phyloP scores from a whole-genome alignment of 2,329 filamentous ascomycete species.

The Pochonia chlamydosporia region DNA sequence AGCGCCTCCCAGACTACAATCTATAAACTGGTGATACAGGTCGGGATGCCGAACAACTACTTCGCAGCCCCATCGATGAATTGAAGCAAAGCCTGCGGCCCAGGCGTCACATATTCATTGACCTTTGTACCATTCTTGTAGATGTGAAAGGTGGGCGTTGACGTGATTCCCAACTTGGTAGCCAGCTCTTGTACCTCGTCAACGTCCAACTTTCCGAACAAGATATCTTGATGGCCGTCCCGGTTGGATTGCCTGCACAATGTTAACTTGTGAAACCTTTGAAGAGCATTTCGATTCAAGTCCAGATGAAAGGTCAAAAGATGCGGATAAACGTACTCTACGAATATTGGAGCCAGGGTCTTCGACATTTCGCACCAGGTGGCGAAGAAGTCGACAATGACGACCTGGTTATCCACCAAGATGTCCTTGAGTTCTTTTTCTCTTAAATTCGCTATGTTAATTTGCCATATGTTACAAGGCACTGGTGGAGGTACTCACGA shows the following conservation, averaged over 20 bases:
- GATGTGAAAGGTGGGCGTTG: constrained; percentile 2
- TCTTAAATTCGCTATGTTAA: neutral
- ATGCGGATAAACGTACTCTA: constrained; percentile 8
- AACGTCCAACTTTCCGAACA: constrained; percentile 7
- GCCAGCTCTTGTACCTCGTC: neutral
- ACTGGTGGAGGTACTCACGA: neutral
- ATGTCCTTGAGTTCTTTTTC: neutral
- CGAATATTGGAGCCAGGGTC: constrained; percentile 6
- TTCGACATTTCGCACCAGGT: constrained; percentile 5
- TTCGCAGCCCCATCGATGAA: constrained; percentile 1
- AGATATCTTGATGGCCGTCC: neutral
- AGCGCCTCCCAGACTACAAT: too few species aligned
- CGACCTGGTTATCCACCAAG: neutral
- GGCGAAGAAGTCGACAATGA: constrained; percentile 7
- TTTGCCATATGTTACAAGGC: neutral
- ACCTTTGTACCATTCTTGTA: constrained; percentile 2
- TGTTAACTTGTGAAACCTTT: too few species aligned
- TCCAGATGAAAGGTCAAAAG: too few species aligned
- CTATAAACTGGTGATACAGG: too few species aligned
- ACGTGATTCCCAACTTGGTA: neutral
- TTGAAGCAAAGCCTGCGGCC: constrained; percentile 5
- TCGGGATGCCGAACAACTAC: neutral
- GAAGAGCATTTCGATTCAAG: too few species aligned
- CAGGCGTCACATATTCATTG: constrained; percentile 1
- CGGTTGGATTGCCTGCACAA: constrained; percentile 9